A percentile compares a stretch with the other conserved stretches of the same genome.
Evolutionary conservation across 108 stramenopile species (phyloP).

Genomic region (Skeletonema menzelii): DNA sequence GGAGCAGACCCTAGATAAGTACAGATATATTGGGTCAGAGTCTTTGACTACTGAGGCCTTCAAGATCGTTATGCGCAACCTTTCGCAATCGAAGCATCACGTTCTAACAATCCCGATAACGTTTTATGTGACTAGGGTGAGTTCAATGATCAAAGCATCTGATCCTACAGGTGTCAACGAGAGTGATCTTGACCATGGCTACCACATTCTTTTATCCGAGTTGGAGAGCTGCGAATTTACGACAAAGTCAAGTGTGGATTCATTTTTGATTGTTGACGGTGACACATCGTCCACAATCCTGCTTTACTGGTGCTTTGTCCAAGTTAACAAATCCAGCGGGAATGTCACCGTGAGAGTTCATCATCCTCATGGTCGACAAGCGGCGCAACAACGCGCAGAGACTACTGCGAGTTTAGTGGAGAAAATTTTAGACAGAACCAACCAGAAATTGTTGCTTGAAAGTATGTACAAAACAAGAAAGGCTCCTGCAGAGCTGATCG

Average conservation of each 20-base stretch:
- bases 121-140: conserved; percentile 58
- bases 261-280: conserved; percentile 30
- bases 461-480: conserved; percentile 64
- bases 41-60: conserved; percentile 48
- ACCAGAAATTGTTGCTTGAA: conserved; percentile 67
- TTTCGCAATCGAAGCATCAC: conserved; percentile 55
- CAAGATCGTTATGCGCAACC: conserved; percentile 49
- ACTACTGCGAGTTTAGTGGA: conserved; percentile 15
- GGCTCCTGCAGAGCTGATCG: conserved; percentile 54
- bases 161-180: conserved; percentile 55
- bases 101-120: conserved; percentile 53
- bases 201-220: conserved; percentile 30
- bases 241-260: conserved; percentile 11
- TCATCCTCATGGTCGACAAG: conserved; percentile 63
- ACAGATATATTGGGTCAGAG: conserved; percentile 34
- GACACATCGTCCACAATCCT: conserved; percentile 16
- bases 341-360: conserved; percentile 54
- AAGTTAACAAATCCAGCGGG: conserved; percentile 40
- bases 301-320: conserved; percentile 67
- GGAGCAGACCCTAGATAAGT: conserved; percentile 68
- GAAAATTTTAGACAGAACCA: conserved; percentile 53
- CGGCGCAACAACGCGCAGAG: conserved; percentile 37
- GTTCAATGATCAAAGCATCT: conserved; percentile 59
- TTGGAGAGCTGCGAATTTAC: conserved; percentile 21
- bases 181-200: conserved; percentile 59